phyloP scores from a whole-genome alignment of 768 basidiomycete genomes.

The Boletus coccyginus region DNA sequence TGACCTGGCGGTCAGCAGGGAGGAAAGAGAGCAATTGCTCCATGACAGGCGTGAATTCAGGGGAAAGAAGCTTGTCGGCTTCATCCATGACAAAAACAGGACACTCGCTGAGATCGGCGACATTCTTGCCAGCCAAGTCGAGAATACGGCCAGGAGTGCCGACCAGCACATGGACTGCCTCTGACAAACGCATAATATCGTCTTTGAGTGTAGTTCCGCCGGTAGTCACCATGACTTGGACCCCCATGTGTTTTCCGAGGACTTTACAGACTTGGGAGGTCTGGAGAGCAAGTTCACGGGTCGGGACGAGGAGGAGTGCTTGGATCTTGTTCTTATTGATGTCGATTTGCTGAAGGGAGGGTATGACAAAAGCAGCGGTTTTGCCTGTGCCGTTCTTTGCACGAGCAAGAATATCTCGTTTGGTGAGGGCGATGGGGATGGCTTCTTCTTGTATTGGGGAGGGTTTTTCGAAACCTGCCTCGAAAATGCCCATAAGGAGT shows the following conservation, averaged over 20 bases:
- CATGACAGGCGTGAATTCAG: constrained; percentile 98
- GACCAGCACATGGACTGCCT: constrained; percentile 92
- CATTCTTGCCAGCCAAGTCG: constrained; percentile 88
- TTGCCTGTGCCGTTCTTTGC: constrained; percentile 98
- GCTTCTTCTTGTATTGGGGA: constrained; percentile 99
- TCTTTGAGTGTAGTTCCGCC: constrained; percentile 98
- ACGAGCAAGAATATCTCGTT: constrained; percentile 91
- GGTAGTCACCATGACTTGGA: constrained; percentile 99
- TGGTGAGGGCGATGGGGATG: constrained; percentile 90
- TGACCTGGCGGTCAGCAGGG: constrained; percentile 86
- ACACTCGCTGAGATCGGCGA: constrained; percentile 93
- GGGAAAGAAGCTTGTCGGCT: constrained; percentile 95
- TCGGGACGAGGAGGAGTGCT: constrained; percentile 94
- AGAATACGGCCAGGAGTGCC: constrained; percentile 96
- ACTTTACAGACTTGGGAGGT: constrained; percentile 99
- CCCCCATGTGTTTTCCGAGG: constrained; percentile 91
- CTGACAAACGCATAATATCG: constrained; percentile 89
- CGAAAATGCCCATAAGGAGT: constrained; percentile 99
- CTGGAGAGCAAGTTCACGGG: constrained; percentile 97
- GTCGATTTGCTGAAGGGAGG: constrained; percentile 91
- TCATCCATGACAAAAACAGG: constrained; percentile 99
- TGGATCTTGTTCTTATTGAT: constrained; percentile 84
- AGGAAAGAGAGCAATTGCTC: constrained; percentile 89
- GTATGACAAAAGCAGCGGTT: constrained; percentile 99
- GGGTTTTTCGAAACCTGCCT: constrained; percentile 95